phyloP scores from a whole-genome alignment of 2,329 filamentous ascomycete genomes.

The Aspergillus awamori region DNA sequence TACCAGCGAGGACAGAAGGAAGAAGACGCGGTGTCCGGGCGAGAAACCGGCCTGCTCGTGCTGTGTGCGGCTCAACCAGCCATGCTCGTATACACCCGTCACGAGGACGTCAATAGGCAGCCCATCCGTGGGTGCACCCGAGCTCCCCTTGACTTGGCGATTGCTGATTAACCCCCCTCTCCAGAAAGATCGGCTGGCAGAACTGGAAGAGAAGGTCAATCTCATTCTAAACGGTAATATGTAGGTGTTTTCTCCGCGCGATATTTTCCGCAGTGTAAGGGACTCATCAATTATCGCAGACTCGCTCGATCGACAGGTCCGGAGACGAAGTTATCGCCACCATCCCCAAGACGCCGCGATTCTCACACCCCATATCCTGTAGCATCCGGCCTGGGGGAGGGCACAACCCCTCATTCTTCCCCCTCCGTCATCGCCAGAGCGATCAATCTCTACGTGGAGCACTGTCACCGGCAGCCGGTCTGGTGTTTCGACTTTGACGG shows the following conservation, averaged over 20 bases:
- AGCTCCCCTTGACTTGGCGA: not conserved
- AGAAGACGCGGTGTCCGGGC: conserved; percentile 57
- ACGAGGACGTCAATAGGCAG: conserved; percentile 43
- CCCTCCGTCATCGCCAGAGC: conserved; percentile 28
- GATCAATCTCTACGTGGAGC: conserved; percentile 40
- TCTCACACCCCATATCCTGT: conserved; percentile 26
- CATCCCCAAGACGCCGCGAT: conserved; percentile 1
- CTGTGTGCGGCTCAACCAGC: conserved; percentile 53
- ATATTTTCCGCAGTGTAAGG: not conserved
- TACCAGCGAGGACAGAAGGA: conserved; percentile 38
- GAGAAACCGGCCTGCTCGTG: conserved; percentile 57
- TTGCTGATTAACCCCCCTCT: conserved; percentile 6
- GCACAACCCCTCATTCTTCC: conserved; percentile 24
- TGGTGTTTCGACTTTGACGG: conserved; percentile 43
- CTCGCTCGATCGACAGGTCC: not conserved
- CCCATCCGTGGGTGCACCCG: conserved; percentile 46
- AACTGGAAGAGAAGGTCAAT: conserved; percentile 57
- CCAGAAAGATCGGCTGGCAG: conserved; percentile 56
- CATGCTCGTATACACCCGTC: conserved; percentile 50
- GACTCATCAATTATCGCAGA: not conserved
- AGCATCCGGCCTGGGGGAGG: conserved; percentile 29
- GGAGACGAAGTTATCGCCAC: not conserved
- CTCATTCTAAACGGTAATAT: conserved; percentile 51
- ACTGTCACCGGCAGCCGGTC: conserved; percentile 42
- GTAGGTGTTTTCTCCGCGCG: conserved; percentile 23